Percentiles rank a stretch among this genome's conserved stretches.
These are phyloP conservation scores for Stylosanthes scabra DNA, from an alignment of 331 rosid species.

Conservation along the genomic window DNA sequence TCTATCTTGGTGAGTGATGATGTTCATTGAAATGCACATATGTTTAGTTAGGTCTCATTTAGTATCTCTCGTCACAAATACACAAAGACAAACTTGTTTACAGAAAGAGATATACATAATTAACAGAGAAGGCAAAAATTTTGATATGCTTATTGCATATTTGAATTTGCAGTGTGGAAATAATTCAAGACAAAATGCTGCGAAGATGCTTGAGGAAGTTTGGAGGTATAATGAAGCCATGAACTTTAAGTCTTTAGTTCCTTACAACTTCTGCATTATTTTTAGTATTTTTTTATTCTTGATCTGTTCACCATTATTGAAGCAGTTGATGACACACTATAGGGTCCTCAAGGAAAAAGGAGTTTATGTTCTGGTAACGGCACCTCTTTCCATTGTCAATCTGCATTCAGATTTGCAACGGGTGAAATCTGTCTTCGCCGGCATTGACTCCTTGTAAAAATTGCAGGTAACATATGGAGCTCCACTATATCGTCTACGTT, in stretches of 20 bases:
- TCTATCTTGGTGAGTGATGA: constrained; percentile 79
- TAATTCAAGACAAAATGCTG: constrained; percentile 70
- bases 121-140: no score
- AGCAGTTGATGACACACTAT: constrained; percentile 94
- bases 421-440: constrained; percentile 15
- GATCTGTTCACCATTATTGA: constrained; percentile 86
- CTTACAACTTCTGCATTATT: constrained; percentile 30
- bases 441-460: constrained; percentile 37
- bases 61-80: no score
- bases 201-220: constrained; percentile 77
- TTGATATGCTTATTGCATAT: constrained; percentile 28
- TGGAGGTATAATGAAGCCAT: constrained; percentile 76
- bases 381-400: constrained; percentile 8
- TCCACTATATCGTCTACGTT: constrained; percentile 66
- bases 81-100: no score
- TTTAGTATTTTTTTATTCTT: constrained; percentile 58
- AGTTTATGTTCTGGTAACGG: constrained; percentile 83
- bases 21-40: constrained; percentile 35
- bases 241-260: constrained; percentile 40
- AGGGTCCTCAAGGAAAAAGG: constrained; percentile 96
- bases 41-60: not conserved
- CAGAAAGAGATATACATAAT: no score
- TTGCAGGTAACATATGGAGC: constrained; percentile 89
- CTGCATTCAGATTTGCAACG: constrained; percentile 23
- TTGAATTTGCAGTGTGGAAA: constrained; percentile 73